Evolutionary conservation across 2,329 filamentous ascomycete genomes (phyloP).

Genomic region (Calonectria hongkongensis): DNA sequence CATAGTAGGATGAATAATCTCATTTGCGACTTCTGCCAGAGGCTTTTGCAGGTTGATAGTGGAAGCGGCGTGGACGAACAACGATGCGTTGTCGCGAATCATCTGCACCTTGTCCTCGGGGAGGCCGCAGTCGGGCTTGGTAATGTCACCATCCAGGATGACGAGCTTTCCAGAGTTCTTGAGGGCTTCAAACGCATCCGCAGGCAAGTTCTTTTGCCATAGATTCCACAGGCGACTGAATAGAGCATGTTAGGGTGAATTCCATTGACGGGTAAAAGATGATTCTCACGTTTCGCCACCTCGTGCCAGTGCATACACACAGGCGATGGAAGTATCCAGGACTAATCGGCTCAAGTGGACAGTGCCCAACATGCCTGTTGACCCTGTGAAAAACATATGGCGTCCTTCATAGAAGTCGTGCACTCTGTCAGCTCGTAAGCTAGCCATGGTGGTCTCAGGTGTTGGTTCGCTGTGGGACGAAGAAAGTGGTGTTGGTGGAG

Average conservation of each 20-base stretch:
- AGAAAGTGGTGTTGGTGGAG: not conserved
- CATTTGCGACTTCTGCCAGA: conserved; percentile 1
- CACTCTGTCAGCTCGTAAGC: not conserved
- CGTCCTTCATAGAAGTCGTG: conserved; percentile 16
- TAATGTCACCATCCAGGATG: conserved; percentile 19
- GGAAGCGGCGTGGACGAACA: conserved; percentile 16
- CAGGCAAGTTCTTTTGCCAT: conserved; percentile 18
- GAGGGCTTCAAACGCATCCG: not conserved
- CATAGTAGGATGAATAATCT: conserved; percentile 8
- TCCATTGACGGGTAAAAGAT: not conserved
- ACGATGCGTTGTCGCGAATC: conserved; percentile 9
- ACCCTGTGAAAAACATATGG: conserved; percentile 14
- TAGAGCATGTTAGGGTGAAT: not conserved
- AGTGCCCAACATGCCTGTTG: conserved; percentile 16
- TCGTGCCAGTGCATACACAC: conserved; percentile 9
- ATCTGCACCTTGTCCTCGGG: not conserved
- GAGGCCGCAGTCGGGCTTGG: conserved; percentile 13
- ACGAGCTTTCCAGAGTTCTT: not conserved
- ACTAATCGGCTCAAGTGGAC: conserved; percentile 19
- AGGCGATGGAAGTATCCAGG: conserved; percentile 3
- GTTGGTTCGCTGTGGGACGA: not conserved
- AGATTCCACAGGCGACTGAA: not conserved
- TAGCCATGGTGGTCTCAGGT: not conserved
- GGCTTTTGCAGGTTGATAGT: conserved; percentile 15
- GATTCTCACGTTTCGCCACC: conserved; percentile 1